These are phyloP conservation scores for Penicillium sp. DNA, from an alignment of 2,329 filamentous ascomycete species.

Conservation along the genomic window DNA sequence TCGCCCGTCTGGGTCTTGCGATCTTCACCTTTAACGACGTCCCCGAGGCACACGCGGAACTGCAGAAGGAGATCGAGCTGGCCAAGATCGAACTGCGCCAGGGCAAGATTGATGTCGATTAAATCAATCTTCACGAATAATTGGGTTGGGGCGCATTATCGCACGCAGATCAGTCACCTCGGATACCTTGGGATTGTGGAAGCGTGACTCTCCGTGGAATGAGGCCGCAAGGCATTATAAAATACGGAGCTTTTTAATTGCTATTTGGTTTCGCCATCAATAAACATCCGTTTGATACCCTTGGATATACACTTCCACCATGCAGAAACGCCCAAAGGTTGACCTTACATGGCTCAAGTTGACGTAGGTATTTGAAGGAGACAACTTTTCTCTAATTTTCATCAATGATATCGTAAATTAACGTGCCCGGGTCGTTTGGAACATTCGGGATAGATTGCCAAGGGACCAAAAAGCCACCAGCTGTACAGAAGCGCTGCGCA, in stretches of 20 bases:
- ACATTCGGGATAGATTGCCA: conserved; percentile 7
- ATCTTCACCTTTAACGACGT: conserved; percentile 97
- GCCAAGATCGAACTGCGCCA: conserved; percentile 45
- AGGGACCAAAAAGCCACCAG: conserved; percentile 9
- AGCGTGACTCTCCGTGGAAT: background rate
- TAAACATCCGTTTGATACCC: conserved; percentile 22
- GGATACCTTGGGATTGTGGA: conserved; percentile 1
- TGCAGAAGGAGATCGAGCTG: conserved; percentile 75
- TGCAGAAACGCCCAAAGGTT: background rate
- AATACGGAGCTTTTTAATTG: conserved; percentile 12
- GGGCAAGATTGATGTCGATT: conserved; percentile 47
- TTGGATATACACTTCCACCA: background rate
- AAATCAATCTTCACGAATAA: conserved; percentile 11
- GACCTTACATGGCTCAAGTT: background rate
- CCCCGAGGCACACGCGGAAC: conserved; percentile 82
- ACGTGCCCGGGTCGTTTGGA: conserved; percentile 14
- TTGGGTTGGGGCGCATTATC: background rate
- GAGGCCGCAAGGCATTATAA: conserved; percentile 7
- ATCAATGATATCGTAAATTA: conserved; percentile 26
- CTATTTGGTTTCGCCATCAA: conserved; percentile 13
- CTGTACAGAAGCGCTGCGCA: conserved; percentile 18
- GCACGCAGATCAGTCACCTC: background rate
- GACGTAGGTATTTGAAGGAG: background rate
- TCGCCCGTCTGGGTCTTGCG: conserved; percentile 87
- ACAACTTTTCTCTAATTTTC: conserved; percentile 21